Evolutionary conservation across 345 rosid genomes (phyloP), one percentile per base, ranked within the genome.

Genomic region (Camelina hispida): DNA sequence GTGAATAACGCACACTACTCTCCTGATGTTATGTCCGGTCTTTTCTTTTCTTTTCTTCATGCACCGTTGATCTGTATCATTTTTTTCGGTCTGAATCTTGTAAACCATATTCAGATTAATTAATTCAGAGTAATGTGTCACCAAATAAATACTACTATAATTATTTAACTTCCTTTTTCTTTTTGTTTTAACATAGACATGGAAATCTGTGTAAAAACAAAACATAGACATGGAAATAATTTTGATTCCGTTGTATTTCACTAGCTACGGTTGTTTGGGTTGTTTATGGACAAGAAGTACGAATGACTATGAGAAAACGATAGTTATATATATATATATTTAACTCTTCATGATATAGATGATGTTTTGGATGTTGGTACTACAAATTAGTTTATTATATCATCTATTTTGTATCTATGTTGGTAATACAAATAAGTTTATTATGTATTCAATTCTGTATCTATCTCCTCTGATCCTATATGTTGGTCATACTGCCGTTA

Each of bases 11-110:
- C 44, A 59, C 61, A 68, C 53, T 55, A 47, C 11, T 59, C 7
- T 60, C 37, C 58, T 59, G 37, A 71, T 47, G 37, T 32, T 68
- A 68, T 48, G 62, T 68, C 52, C 56, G 20, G 23, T 75, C 48
- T 38, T 62, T 40, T 10, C 2, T 52, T 8, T 46, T 48, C 9
- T 17, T 63, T 0, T 34, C 37, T 51, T 68, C 69, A 61, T 61
- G 63, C 16, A 67, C 55, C 67, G 68, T 51, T 67, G 3, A 28
- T 58, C 7, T 37, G n/a, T 37, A 18, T 38, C 9, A 34, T 28
- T 50, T 71, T 43, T 20, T 74, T 50, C 53, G 47, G 73, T 67
- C 42, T 14, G 17, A 59, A 56, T 73, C 18, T 44, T 10, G 44
- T 44, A 16, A 47, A 57, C 2, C 17, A 25, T 46, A 13, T 17